These are phyloP conservation scores for Penicillium sp. DNA, from an alignment of 2,329 filamentous ascomycete species.

Conservation along the genomic window DNA sequence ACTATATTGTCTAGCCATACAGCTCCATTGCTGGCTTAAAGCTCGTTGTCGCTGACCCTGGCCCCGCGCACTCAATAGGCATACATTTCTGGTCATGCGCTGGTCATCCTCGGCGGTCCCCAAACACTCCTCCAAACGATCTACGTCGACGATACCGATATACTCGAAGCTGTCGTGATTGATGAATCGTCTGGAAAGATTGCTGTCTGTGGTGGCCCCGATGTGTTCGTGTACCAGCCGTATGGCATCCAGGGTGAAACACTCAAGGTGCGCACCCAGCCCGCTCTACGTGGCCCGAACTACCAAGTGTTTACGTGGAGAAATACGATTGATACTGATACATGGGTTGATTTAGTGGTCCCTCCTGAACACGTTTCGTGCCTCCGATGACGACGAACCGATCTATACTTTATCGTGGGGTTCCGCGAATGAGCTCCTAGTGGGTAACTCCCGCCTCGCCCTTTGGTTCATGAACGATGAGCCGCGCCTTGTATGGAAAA, in stretches of 20 bases:
- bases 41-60: slow-evolving; percentile 12
- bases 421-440: slow-evolving; percentile 76
- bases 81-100: slow-evolving; percentile 86
- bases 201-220: slow-evolving; percentile 67
- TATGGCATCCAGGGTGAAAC: slow-evolving; percentile 69
- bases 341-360: slow-evolving; percentile 50
- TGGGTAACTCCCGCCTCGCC: slow-evolving; percentile 69
- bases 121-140: slow-evolving; percentile 82
- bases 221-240: slow-evolving; percentile 77
- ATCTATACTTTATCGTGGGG: slow-evolving; percentile 80
- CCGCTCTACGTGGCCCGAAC: slow-evolving; percentile 11
- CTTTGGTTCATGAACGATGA: slow-evolving; percentile 63
- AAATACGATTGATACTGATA: slow-evolving; percentile 17
- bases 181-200: slow-evolving; percentile 85
- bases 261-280: slow-evolving; percentile 63
- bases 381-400: slow-evolving; percentile 43
- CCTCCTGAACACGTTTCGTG: slow-evolving; percentile 55
- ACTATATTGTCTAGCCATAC: background rate
- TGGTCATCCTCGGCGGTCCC: slow-evolving; percentile 77
- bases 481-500: slow-evolving; percentile 67
- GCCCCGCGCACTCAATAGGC: slow-evolving; percentile 53
- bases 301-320: background rate
- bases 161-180: slow-evolving; percentile 75
- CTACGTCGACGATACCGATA: slow-evolving; percentile 72
- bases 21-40: background rate